These are phyloP conservation scores for Sinapis alba DNA, from an alignment of 441 rosid genomes.

Conservation along the genomic window DNA sequence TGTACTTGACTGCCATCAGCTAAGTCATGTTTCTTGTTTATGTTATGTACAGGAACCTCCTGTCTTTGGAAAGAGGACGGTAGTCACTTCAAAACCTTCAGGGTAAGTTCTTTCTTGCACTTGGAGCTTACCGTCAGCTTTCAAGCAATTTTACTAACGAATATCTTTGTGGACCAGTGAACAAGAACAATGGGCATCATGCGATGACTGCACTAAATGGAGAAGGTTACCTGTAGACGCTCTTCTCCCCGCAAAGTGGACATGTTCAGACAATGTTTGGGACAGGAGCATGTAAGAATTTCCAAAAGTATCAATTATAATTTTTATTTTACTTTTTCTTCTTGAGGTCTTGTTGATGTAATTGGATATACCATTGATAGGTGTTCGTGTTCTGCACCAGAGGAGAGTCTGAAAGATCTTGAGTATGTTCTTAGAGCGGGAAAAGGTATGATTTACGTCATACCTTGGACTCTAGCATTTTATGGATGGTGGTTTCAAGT, in stretches of 20 bases:
- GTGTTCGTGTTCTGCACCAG: slow-evolving; percentile 80
- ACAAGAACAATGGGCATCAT: slow-evolving; percentile 81
- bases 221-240: slow-evolving; percentile 72
- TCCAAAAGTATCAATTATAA: no score
- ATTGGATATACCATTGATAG: no score
- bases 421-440: slow-evolving; percentile 60
- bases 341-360: no score
- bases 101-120: slow-evolving; percentile 60
- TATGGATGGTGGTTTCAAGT: neutral
- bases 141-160: slow-evolving; percentile 1
- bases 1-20: neutral
- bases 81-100: slow-evolving; percentile 54
- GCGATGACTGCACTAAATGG: slow-evolving; percentile 94
- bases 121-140: neutral
- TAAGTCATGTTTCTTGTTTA: slow-evolving; percentile 35
- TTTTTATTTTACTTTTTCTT: no score
- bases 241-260: slow-evolving; percentile 84
- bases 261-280: slow-evolving; percentile 79
- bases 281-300: slow-evolving; percentile 69
- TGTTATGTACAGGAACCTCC: slow-evolving; percentile 84
- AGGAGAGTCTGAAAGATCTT: slow-evolving; percentile 69
- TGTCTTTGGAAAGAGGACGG: slow-evolving; percentile 88
- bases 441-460: slow-evolving; percentile 51
- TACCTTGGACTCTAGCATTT: slow-evolving; percentile 10
- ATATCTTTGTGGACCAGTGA: slow-evolving; percentile 47